phyloP scores from a whole-genome alignment of 73 alveolate genomes.

The Effrenium voratum region DNA sequence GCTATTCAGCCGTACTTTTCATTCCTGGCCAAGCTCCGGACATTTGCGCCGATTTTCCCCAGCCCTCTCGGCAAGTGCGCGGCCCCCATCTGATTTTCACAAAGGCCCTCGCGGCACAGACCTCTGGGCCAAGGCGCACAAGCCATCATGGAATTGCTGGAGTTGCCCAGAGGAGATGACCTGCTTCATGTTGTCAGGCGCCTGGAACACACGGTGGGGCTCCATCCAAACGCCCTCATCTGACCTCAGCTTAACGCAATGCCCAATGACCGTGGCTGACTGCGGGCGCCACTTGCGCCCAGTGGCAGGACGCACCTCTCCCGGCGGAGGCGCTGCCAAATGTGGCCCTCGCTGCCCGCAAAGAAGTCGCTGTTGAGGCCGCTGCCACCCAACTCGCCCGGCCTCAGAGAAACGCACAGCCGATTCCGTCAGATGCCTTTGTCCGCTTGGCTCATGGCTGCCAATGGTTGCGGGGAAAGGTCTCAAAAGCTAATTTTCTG shows the following conservation, averaged over 20 bases:
- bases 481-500: neutral
- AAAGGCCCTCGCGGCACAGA: too few species aligned
- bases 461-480: neutral
- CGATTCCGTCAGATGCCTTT: too few species aligned
- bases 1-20: too few species aligned
- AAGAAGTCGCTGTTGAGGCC: constrained; percentile 55
- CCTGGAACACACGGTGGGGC: constrained; percentile 1
- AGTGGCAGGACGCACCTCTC: constrained; percentile 26
- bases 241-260: neutral
- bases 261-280: neutral
- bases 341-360: neutral
- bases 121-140: neutral
- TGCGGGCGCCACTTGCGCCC: neutral
- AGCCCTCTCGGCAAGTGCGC: too few species aligned
- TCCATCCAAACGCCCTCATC: constrained; percentile 15
- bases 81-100: too few species aligned
- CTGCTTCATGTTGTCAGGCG: constrained; percentile 43
- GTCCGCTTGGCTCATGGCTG: too few species aligned
- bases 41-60: too few species aligned
- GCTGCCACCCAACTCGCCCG: constrained; percentile 28
- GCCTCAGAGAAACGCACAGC: too few species aligned
- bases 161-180: neutral
- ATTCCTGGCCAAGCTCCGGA: too few species aligned
- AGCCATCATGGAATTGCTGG: constrained; percentile 8
- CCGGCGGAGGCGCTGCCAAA: constrained; percentile 23